Conservation (phyloP, 2,329 filamentous ascomycete species). For the Alternaria rosae region DNA sequence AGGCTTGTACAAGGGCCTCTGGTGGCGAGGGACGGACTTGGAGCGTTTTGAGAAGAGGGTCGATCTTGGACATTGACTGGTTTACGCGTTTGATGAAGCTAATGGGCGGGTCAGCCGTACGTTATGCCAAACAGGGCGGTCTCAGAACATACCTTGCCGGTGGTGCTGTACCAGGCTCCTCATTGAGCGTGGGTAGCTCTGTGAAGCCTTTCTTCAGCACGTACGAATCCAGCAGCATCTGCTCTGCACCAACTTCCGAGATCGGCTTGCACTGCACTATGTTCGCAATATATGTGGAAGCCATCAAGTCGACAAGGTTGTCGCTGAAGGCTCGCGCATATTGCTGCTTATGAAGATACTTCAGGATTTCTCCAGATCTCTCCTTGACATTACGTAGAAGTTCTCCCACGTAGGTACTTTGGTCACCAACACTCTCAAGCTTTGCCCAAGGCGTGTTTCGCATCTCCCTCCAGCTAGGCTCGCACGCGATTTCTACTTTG, state of each 20-base stretch:
- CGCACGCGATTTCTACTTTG: constrained; percentile 81
- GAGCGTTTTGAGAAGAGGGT: constrained; percentile 92
- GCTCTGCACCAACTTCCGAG: constrained; percentile 92
- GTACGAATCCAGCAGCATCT: constrained; percentile 97
- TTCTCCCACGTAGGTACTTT: constrained; percentile 89
- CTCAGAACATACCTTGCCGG: constrained; percentile 53
- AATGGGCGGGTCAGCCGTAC: constrained; percentile 43
- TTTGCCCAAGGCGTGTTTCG: constrained; percentile 93
- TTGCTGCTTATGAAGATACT: constrained; percentile 83
- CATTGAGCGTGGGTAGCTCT: constrained; percentile 69
- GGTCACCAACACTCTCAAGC: constrained; percentile 91
- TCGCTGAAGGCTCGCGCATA: constrained; percentile 96
- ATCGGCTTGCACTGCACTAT: constrained; percentile 90
- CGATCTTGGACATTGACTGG: constrained; percentile 82
- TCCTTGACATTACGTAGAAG: constrained; percentile 76
- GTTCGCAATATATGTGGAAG: constrained; percentile 78
- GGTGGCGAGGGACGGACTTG: constrained; percentile 91
- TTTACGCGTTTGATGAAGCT: constrained; percentile 88
- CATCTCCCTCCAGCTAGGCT: constrained; percentile 95
- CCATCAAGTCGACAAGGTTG: constrained; percentile 89
- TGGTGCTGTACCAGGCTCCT: constrained; percentile 65
- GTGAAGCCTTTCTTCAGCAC: constrained; percentile 82
- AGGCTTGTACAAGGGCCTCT: constrained; percentile 94
- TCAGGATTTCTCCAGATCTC: constrained; percentile 76
- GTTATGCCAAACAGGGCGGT: neutral